Conservation (phyloP, 2,329 filamentous ascomycete genomes). For the Furcasterigmium furcatum region DNA sequence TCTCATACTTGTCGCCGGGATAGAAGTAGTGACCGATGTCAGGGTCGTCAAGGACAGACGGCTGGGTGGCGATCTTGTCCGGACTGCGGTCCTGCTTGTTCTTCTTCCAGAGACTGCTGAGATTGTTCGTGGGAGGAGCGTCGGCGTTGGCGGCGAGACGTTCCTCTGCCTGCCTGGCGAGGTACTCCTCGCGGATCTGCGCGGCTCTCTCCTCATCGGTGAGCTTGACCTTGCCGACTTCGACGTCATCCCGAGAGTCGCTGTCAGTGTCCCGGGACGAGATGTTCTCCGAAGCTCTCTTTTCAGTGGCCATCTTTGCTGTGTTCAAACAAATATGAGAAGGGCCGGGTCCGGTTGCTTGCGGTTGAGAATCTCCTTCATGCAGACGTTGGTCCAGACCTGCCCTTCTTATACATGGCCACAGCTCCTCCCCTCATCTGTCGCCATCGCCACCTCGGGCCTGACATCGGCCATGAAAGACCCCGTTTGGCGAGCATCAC, state of each 20-base stretch:
- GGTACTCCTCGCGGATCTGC: neutral
- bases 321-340: neutral
- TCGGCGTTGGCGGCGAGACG: neutral
- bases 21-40: constrained; percentile 6
- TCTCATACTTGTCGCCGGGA: constrained; percentile 5
- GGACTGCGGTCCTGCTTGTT: neutral
- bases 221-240: neutral
- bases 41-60: constrained; percentile 8
- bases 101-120: constrained; percentile 7
- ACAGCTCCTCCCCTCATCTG: too few relatives aligned
- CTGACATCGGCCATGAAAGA: too few relatives aligned
- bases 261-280: neutral
- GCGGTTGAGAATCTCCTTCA: too few relatives aligned
- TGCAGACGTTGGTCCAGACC: too few relatives aligned
- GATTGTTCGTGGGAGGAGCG: constrained; percentile 11
- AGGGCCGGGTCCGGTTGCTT: too few relatives aligned
- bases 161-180: neutral
- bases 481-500: too few relatives aligned
- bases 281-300: neutral
- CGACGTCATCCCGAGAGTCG: neutral
- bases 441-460: too few relatives aligned
- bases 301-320: neutral
- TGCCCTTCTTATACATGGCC: too few relatives aligned
- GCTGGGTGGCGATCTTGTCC: constrained; percentile 3
- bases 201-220: neutral